Evolutionary conservation across 179 eudicot genomes (phyloP).

Genomic region (Heliamphora ciliata): DNA sequence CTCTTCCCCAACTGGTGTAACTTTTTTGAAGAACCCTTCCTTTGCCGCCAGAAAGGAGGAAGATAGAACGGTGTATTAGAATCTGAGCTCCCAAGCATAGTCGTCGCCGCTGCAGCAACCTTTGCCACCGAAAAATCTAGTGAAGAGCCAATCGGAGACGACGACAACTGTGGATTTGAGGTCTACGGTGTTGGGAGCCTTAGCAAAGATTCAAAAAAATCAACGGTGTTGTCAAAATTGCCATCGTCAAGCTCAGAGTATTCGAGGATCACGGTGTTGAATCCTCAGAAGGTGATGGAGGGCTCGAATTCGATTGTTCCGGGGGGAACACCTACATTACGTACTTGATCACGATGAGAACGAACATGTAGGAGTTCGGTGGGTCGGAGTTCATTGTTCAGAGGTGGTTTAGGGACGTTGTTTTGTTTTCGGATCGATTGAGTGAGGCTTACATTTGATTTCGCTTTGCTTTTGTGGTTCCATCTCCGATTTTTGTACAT

Average conservation of each 20-base stretch:
- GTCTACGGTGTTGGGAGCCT: slow-evolving; percentile 29
- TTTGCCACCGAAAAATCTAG: no score
- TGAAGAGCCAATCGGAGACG: neutral
- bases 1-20: no score
- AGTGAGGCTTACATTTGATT: slow-evolving; percentile 40
- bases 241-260: slow-evolving; percentile 35
- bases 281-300: slow-evolving; percentile 74
- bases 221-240: slow-evolving; percentile 18
- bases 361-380: slow-evolving; percentile 51
- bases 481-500: no score
- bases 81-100: no score
- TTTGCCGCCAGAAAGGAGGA: no score
- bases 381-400: slow-evolving; percentile 60
- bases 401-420: slow-evolving; percentile 77
- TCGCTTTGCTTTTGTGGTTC: no score
- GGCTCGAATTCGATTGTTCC: slow-evolving; percentile 69
- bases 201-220: slow-evolving; percentile 8
- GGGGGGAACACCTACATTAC: slow-evolving; percentile 54
- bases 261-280: slow-evolving; percentile 51
- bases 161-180: slow-evolving; percentile 25
- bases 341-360: slow-evolving; percentile 58
- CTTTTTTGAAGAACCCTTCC: no score
- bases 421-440: slow-evolving; percentile 71
- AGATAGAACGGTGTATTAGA: no score
- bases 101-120: no score